phyloP scores from a whole-genome alignment of 2,329 filamentous ascomycete genomes.

The Pseudocercospora cruenta region DNA sequence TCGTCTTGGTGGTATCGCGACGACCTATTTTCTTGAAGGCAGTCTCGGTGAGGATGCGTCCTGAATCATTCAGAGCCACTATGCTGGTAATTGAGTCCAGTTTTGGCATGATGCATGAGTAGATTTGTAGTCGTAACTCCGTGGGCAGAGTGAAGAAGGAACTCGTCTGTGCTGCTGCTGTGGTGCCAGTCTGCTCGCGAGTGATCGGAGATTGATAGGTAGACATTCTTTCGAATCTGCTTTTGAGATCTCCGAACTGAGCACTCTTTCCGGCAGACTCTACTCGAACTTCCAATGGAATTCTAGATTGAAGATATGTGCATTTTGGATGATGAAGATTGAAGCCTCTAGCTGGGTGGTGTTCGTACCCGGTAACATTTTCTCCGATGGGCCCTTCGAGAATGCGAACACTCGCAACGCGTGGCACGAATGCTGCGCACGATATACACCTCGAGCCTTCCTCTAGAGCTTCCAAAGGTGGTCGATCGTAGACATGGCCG shows the following conservation, averaged over 20 bases:
- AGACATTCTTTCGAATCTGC: conserved; percentile 18
- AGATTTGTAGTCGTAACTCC: conserved; percentile 66
- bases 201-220: not conserved
- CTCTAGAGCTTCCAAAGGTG: conserved; percentile 36
- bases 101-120: conserved; percentile 43
- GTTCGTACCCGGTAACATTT: conserved; percentile 5
- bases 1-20: conserved; percentile 46
- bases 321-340: conserved; percentile 34
- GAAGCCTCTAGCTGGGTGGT: conserved; percentile 7
- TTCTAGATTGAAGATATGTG: conserved; percentile 30
- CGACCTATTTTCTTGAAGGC: conserved; percentile 30
- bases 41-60: conserved; percentile 33
- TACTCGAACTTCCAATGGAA: conserved; percentile 31
- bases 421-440: conserved; percentile 35
- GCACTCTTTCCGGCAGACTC: conserved; percentile 7
- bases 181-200: not conserved
- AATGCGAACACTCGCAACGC: conserved; percentile 29
- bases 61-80: conserved; percentile 31
- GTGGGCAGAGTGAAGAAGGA: conserved; percentile 55
- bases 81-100: conserved; percentile 31
- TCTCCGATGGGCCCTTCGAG: conserved; percentile 24
- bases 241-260: conserved; percentile 15
- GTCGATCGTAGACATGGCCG: conserved; percentile 38
- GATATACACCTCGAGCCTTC: conserved; percentile 36
- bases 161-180: conserved; percentile 22